Conservation (phyloP, 495 filamentous ascomycete genomes). For the Penicillium diatomitis region DNA sequence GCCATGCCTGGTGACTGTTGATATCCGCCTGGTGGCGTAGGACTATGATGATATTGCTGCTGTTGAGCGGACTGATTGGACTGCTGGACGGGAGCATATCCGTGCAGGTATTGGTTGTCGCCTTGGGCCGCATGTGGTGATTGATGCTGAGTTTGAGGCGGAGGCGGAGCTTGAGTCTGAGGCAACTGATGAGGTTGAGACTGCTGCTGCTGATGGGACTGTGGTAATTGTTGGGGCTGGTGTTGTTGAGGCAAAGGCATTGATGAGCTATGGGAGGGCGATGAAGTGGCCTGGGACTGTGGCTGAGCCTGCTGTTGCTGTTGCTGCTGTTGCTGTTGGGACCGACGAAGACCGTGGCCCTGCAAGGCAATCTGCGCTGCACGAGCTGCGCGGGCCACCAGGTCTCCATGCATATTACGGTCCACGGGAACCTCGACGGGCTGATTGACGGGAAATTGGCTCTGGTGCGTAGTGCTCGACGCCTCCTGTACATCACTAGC, state of each 20-base stretch:
- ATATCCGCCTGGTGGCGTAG: slow-evolving; percentile 30
- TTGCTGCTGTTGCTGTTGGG: slow-evolving; percentile 33
- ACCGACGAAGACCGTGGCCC: slow-evolving; percentile 34
- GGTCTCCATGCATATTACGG: slow-evolving; percentile 41
- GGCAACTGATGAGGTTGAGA: neutral
- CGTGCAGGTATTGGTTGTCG: slow-evolving; percentile 24
- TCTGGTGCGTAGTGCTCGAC: slow-evolving; percentile 32
- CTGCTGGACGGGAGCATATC: slow-evolving; percentile 22
- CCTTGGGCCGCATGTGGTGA: slow-evolving; percentile 18
- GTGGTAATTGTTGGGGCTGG: slow-evolving; percentile 24
- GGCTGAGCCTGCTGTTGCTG: slow-evolving; percentile 18
- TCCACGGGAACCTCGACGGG: slow-evolving; percentile 36
- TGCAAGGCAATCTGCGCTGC: slow-evolving; percentile 48
- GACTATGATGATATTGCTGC: slow-evolving; percentile 29
- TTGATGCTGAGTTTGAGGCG: slow-evolving; percentile 10
- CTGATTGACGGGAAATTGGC: slow-evolving; percentile 37
- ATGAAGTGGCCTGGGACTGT: slow-evolving; percentile 15
- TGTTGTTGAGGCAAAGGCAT: slow-evolving; percentile 4
- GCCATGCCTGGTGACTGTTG: slow-evolving; percentile 28
- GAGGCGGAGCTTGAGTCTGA: neutral
- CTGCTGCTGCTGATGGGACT: slow-evolving; percentile 15
- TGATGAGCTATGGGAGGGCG: slow-evolving; percentile 20
- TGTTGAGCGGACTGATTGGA: slow-evolving; percentile 15
- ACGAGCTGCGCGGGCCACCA: slow-evolving; percentile 44
- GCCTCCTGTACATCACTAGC: slow-evolving; percentile 33